Evolutionary conservation across 208 protist species (phyloP).

Genomic region (Blechomonas ayalai): DNA sequence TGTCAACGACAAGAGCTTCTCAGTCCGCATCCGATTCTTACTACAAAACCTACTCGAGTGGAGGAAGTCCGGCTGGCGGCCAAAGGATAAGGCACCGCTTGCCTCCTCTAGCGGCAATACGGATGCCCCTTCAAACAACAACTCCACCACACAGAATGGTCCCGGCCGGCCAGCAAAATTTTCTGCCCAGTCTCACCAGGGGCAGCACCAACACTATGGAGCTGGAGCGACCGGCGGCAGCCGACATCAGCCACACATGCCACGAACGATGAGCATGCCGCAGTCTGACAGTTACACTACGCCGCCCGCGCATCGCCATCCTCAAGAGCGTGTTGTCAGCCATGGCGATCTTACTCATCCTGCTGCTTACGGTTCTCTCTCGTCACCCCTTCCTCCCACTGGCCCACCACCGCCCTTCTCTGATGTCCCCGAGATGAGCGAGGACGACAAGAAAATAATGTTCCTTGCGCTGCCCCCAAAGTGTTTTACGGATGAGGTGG

Average conservation of each 20-base stretch:
- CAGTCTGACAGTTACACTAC: conserved; percentile 18
- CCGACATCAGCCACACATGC: conserved; percentile 24
- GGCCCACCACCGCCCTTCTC: conserved; percentile 7
- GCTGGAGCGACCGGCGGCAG: conserved; percentile 3
- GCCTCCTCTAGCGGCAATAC: conserved; percentile 18
- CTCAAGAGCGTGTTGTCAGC: conserved; percentile 32
- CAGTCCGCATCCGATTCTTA: conserved; percentile 75
- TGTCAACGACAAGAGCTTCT: conserved; percentile 43
- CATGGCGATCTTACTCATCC: conserved; percentile 27
- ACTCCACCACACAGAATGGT: no score
- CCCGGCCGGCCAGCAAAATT: no score
- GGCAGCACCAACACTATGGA: conserved; percentile 11
- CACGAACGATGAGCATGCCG: conserved; percentile 15
- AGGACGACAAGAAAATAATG: conserved; percentile 65
- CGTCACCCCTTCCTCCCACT: conserved; percentile 3
- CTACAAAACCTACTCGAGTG: conserved; percentile 80
- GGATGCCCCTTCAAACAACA: conserved; percentile 3
- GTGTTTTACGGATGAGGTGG: conserved; percentile 38
- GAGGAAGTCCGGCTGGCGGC: conserved; percentile 57
- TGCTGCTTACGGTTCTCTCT: conserved; percentile 11
- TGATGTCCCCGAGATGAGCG: conserved; percentile 15
- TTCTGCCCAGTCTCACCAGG: conserved; percentile 10
- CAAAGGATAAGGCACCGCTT: conserved; percentile 23
- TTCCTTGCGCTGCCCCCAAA: conserved; percentile 57
- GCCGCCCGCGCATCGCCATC: conserved; percentile 9